Evolutionary conservation across 495 filamentous ascomycete genomes (phyloP), one percentile per base, ranked within the genome.

Genomic region (Astrocystis sublimbata): DNA sequence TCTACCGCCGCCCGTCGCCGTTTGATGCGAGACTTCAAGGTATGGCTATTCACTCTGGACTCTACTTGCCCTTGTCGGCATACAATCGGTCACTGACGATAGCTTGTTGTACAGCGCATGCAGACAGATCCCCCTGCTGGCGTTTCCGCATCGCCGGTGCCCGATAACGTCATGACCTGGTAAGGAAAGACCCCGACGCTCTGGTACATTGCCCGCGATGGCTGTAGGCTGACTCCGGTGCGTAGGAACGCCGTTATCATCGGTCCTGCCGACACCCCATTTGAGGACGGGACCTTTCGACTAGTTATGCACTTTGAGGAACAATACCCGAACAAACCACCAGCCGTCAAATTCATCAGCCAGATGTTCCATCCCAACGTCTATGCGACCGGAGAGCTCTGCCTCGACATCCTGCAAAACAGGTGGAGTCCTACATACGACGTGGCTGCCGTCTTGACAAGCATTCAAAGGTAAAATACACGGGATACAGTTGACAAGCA

Each of bases 151-250:
- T 97, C 94, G 36, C 94, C 94, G 1, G 90, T 98, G 21, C 91
- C 93, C 43, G 94, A 98, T 73, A 98, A 98, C 82, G 94, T 98
- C 43, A 98, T 98, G 94, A 97, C 92, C 52, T 98, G 94, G 94
- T 98, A 85, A 65, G 81, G 46, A 58, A 64, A 40, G 57, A 52
- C 54, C 57, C 15, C 30, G 19, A 40, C 46, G 40, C 40, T 10
- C 4, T 21, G 2, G 26, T n/a, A n/a, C n/a, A n/a, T 46, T 28
- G 24, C n/a, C 10, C n/a, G 58, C 35, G 31, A 41, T 43, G 19
- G 42, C 41, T 17, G 24, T 3, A 9, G 42, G 54, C 56, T 72
- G 52, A 67, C 59, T 64, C 65, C 63, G 2, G 51, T 55, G 31
- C 43, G 17, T 67, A 98, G 94, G 94, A 98, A 98, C 73, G 94